phyloP scores from a whole-genome alignment of 805 yeast species.

The Tetrapisispora taiwanensis region DNA sequence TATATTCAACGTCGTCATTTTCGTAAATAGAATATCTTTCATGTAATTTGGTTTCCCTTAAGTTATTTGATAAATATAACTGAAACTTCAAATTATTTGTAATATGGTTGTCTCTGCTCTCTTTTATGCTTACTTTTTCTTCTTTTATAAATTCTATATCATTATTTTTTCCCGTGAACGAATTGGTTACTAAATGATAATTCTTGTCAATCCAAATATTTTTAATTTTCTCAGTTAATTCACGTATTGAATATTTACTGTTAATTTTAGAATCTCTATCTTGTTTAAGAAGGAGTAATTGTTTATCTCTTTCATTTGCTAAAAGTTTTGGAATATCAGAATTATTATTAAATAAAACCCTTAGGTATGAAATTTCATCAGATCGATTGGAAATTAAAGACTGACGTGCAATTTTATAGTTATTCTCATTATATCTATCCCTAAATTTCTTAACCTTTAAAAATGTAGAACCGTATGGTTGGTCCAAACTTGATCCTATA shows the following conservation, averaged over 20 bases:
- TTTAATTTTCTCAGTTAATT: conserved; percentile 23
- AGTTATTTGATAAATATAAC: conserved; percentile 18
- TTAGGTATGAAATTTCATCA: conserved; percentile 24
- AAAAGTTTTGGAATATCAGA: conserved; percentile 27
- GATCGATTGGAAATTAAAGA: conserved; percentile 10
- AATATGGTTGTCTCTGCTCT: neutral
- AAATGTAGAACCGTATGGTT: conserved; percentile 32
- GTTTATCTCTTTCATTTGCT: conserved; percentile 20
- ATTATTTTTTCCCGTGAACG: neutral
- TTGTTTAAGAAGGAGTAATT: conserved; percentile 13
- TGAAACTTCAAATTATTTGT: conserved; percentile 13
- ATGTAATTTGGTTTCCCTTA: conserved; percentile 33
- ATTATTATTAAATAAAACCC: conserved; percentile 29
- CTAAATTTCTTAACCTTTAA: conserved; percentile 12
- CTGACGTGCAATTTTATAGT: conserved; percentile 5
- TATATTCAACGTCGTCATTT: conserved; percentile 26
- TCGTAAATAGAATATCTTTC: conserved; percentile 33
- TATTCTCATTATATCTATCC: conserved; percentile 1
- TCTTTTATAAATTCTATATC: conserved; percentile 24
- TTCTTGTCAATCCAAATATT: conserved; percentile 13
- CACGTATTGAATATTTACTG: conserved; percentile 15
- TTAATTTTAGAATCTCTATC: conserved; percentile 10
- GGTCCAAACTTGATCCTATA: too few relatives aligned
- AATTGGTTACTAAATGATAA: neutral
- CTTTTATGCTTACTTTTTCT: conserved; percentile 9